phyloP scores from a whole-genome alignment of 2,329 filamentous ascomycete genomes.

The Pyricularia pennisetigena region DNA sequence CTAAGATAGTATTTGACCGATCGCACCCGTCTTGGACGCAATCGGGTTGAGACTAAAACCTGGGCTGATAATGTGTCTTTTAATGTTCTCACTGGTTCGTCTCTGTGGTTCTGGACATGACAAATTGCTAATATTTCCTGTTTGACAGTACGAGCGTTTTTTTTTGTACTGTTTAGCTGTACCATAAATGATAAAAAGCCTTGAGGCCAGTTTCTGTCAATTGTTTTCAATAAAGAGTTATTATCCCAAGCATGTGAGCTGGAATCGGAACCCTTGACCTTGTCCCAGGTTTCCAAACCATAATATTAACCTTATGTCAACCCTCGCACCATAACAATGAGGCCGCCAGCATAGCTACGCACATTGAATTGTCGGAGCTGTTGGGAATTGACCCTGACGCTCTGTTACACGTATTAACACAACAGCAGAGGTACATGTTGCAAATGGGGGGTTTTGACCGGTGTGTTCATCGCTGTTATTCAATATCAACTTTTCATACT shows the following conservation, averaged over 20 bases:
- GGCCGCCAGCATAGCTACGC: background rate
- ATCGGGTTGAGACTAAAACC: background rate
- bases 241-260: background rate
- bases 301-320: too few relatives aligned
- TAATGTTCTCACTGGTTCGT: background rate
- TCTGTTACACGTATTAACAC: background rate
- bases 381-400: background rate
- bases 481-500: background rate
- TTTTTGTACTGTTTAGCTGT: background rate
- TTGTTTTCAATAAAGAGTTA: background rate
- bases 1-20: constrained; percentile 5
- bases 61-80: background rate
- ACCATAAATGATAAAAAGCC: background rate
- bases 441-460: too few relatives aligned
- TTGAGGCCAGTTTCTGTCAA: background rate
- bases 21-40: background rate
- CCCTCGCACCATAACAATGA: too few relatives aligned
- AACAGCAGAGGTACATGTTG: background rate
- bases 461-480: background rate
- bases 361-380: background rate
- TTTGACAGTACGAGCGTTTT: background rate
- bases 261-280: background rate
- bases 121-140: background rate
- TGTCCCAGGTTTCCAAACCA: background rate
- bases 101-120: background rate